Evolutionary conservation across 805 yeast genomes (phyloP).

Genomic region (Kuraishia ogatae): DNA sequence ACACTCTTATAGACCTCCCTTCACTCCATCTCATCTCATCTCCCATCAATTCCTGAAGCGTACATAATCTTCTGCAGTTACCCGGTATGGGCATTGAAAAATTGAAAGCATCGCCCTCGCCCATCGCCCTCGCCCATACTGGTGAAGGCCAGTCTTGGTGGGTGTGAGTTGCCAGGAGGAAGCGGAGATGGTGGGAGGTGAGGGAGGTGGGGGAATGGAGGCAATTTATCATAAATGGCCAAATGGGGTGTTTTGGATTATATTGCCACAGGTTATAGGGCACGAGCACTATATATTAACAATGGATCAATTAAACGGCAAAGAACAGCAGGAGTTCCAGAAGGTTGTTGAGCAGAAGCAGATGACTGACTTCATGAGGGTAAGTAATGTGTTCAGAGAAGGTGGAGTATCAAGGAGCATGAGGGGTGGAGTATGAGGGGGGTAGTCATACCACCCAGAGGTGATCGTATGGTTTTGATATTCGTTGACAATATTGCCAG

Average conservation of each 20-base stretch:
- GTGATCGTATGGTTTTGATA: too few species aligned
- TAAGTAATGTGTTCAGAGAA: slow-evolving; percentile 18
- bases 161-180: neutral
- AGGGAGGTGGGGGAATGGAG: neutral
- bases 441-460: too few species aligned
- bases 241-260: neutral
- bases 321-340: slow-evolving; percentile 96
- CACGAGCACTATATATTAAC: slow-evolving; percentile 15
- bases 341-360: slow-evolving; percentile 94
- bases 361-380: slow-evolving; percentile 98
- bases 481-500: too few species aligned
- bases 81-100: neutral
- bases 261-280: too few species aligned
- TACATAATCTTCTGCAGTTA: neutral
- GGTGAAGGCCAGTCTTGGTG: too few species aligned
- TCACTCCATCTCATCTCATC: neutral
- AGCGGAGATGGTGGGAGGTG: neutral
- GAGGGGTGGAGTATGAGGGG: too few species aligned
- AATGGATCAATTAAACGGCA: slow-evolving; percentile 92
- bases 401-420: neutral
- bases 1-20: neutral
- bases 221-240: too few species aligned
- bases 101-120: neutral
- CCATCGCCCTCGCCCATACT: too few species aligned
- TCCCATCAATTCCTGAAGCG: neutral